phyloP scores from a whole-genome alignment of 2,329 filamentous ascomycete species.

The Aureobasidium zeae region DNA sequence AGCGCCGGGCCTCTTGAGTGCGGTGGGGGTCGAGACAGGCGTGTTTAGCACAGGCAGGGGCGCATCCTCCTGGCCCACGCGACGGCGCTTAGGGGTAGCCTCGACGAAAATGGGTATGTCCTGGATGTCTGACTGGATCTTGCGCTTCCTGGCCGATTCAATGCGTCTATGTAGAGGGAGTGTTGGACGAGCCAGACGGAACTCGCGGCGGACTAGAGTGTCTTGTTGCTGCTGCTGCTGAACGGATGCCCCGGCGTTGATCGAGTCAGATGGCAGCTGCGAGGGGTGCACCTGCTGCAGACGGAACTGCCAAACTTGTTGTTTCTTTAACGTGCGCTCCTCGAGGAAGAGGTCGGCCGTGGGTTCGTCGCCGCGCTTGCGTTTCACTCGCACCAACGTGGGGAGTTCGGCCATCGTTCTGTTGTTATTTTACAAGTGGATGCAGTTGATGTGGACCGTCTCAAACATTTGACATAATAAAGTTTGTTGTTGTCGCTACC shows the following conservation, averaged over 20 bases:
- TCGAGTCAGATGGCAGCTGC: neutral
- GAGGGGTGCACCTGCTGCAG: constrained; percentile 14
- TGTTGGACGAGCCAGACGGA: constrained; percentile 12
- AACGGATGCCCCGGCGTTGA: neutral
- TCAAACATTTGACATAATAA: neutral
- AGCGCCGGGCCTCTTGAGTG: constrained; percentile 17
- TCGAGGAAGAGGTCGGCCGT: constrained; percentile 19
- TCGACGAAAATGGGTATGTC: constrained; percentile 19
- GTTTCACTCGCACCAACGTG: constrained; percentile 46
- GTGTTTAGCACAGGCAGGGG: neutral
- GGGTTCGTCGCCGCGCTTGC: constrained; percentile 47
- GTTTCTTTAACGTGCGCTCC: constrained; percentile 17
- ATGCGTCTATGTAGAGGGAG: constrained; percentile 8
- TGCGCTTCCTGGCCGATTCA: constrained; percentile 12
- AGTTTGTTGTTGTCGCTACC: constrained; percentile 3
- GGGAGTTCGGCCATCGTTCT: constrained; percentile 38
- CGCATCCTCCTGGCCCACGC: constrained; percentile 3
- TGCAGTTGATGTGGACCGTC: neutral
- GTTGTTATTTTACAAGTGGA: neutral
- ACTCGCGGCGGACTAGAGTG: constrained; percentile 9
- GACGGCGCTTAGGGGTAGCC: constrained; percentile 7
- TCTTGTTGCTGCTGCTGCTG: constrained; percentile 3
- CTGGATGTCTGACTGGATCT: constrained; percentile 7
- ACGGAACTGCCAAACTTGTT: constrained; percentile 18
- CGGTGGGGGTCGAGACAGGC: neutral